Base-by-base conservation (phyloP, 1,139 yeast species). In the Debaryomyces nepalensis region DNA sequence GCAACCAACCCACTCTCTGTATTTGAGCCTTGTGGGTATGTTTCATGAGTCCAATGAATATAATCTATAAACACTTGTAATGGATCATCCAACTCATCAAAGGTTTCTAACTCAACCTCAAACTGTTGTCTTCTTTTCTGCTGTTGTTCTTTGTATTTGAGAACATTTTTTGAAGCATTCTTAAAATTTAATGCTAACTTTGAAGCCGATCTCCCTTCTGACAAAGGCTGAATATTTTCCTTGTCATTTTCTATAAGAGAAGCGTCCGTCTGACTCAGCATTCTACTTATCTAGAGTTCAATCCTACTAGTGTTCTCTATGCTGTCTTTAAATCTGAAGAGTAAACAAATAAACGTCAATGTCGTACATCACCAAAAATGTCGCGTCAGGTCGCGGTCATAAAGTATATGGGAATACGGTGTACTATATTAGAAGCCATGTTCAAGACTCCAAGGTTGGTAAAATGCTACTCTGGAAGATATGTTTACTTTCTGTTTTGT, bases 41-140 rank as follows among this genome's bases (percentile, higher is more conserved):
- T 76, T 34, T 75, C 73, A 42, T 78, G 81, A 5, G 81, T 79
- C 96, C 97, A 91, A 11, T 70, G 62, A 11, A 91, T 73, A 52
- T 88, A 90, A 15, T 83, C 84, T 16, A 88, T 54, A 61, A 77
- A 89, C 1, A 81, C 78, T 45, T 85, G 87, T 21, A 90, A 62
- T 0, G 97, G 97, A 56, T 91, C 97, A 62, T 90, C 97, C 31
- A 81, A 60, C 19, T 84, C 86, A 1, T 78, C 83, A 2, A 78
- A 52, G 0, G 74, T 68, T 12, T 55, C 57, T 15, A 84, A 60
- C 10, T 64, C 63, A 9, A 55, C 45, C 54, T 83, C 86, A 51
- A 75, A 72, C 43, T 61, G 52, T 4, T 64, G 57, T 55, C 82
- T 58, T 54, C 77, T 72, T 24, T 58, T 50, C 15, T 51, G 50